Base-by-base conservation (phyloP, 352 stramenopile species). In the Globisporangium paroecandrum region DNA sequence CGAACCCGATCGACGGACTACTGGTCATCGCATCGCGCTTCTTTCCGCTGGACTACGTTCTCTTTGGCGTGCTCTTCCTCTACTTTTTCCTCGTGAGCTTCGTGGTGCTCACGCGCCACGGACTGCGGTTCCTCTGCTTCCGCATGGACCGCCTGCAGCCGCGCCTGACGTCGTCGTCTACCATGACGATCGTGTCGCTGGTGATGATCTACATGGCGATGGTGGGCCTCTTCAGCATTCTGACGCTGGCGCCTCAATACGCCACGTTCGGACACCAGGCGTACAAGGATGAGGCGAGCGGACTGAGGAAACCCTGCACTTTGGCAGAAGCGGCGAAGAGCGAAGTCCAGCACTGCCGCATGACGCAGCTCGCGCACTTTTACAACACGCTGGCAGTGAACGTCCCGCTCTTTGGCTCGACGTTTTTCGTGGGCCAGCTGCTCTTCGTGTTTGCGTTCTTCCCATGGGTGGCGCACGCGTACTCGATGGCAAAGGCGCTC, bases 241-340 rank as follows among this genome's bases (percentile, higher is more conserved):
- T 93, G 36, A 93, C 88, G 20, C 68, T 96, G 46, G 86, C 88
- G 12, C 88, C 88, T 29, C 88, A 96, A 66, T 96, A 96, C 69
- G 77, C 87, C 20, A 94, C 87, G 1, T 96, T 96, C 57, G 88
- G 88, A 8, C 84, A 94, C 62, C 88, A 96, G 68, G 78, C 72
- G 68, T 96, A 85, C 65, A 74, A 64, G 7, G 75, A 91, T 51
- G 68, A 66, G 1, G 20, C 29, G 9, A 86, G 74, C 0, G 78
- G 78, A 6, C 65, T 71, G 27, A 76, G 89, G 25, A 53, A 77
- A 43, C 81, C 76, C 4, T 96, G 88, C 65, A 93, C 87, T 58
- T 71, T 96, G 22, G 66, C 82, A 46, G 85, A 93, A 54, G 82
- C 86, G 2, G 82, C 82, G 25, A 78, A 77, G 27, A 79, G 71